Percentiles rank a stretch among this genome's conserved stretches.
Evolutionary conservation across 2,329 filamentous ascomycete species (phyloP).

Genomic region (Monascus ruber): DNA sequence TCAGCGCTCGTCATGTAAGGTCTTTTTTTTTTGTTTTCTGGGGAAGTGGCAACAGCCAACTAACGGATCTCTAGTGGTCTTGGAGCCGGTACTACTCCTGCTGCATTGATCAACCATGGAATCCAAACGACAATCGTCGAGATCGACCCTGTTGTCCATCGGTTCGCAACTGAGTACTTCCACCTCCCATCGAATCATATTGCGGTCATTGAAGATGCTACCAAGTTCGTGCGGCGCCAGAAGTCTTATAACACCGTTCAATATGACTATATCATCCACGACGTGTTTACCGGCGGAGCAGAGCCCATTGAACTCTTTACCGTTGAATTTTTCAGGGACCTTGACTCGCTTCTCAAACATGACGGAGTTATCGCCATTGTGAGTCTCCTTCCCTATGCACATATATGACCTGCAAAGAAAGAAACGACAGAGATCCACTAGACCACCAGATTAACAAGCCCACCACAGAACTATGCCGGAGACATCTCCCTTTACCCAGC

Average conservation of each 20-base stretch:
- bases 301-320: conserved; percentile 87
- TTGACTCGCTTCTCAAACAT: conserved; percentile 60
- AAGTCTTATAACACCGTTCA: conserved; percentile 34
- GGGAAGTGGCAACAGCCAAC: neutral
- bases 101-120: conserved; percentile 73
- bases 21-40: conserved; percentile 3
- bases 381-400: conserved; percentile 24
- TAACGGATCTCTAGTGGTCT: conserved; percentile 51
- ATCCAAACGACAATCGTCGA: conserved; percentile 91
- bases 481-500: conserved; percentile 70
- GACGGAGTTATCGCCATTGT: conserved; percentile 82
- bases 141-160: conserved; percentile 80
- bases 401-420: neutral
- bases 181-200: conserved; percentile 64
- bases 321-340: conserved; percentile 62
- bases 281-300: conserved; percentile 93
- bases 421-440: neutral
- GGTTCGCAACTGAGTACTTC: conserved; percentile 76
- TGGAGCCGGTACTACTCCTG: conserved; percentile 83
- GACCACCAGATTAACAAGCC: conserved; percentile 5
- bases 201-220: conserved; percentile 70
- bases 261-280: conserved; percentile 92
- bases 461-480: conserved; percentile 75
- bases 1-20: conserved; percentile 75
- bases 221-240: conserved; percentile 49